These are phyloP conservation scores for Knoxia roxburghii DNA, from an alignment of 257 asterid genomes.

Conservation along the genomic window DNA sequence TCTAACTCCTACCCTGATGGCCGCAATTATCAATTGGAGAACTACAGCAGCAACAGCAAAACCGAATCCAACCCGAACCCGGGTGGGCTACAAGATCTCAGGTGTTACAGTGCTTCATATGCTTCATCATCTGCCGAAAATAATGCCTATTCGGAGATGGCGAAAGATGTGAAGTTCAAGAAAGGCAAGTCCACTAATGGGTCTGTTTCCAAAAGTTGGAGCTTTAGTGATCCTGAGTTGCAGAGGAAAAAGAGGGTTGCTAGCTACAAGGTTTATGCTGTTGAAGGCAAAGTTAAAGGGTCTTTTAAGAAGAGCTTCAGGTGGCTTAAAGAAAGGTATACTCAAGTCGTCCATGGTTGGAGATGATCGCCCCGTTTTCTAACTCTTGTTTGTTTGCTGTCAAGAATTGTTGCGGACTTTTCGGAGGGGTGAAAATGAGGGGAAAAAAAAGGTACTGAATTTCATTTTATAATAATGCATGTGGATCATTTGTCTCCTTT, in stretches of 20 bases:
- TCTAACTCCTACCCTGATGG: constrained; percentile 40
- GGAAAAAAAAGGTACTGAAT: constrained; percentile 1
- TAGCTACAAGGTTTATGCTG: constrained; percentile 64
- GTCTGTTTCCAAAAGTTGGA: constrained; percentile 45
- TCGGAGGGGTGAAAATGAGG: too few relatives aligned
- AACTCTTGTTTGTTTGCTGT: background rate
- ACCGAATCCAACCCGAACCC: constrained; percentile 27
- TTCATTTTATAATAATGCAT: background rate
- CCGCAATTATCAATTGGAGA: constrained; percentile 27
- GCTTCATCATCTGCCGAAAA: constrained; percentile 36
- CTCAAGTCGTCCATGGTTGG: constrained; percentile 39
- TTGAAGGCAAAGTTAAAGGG: constrained; percentile 74
- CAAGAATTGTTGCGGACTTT: too few relatives aligned
- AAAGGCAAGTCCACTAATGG: constrained; percentile 61
- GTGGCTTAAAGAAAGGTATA: constrained; percentile 61
- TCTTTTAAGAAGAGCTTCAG: constrained; percentile 61
- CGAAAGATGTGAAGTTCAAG: constrained; percentile 56
- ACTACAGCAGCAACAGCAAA: constrained; percentile 16
- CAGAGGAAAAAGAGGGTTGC: constrained; percentile 86
- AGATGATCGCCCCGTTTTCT: constrained; percentile 28
- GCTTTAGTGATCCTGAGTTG: constrained; percentile 61
- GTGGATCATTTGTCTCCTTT: background rate
- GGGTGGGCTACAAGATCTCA: constrained; percentile 55
- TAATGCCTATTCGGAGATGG: constrained; percentile 33
- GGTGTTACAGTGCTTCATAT: constrained; percentile 68